A percentile compares a stretch with the other conserved stretches of the same genome.
Conservation (phyloP, 2,329 filamentous ascomycete genomes). For the Aotearoamyces nothofagi region DNA sequence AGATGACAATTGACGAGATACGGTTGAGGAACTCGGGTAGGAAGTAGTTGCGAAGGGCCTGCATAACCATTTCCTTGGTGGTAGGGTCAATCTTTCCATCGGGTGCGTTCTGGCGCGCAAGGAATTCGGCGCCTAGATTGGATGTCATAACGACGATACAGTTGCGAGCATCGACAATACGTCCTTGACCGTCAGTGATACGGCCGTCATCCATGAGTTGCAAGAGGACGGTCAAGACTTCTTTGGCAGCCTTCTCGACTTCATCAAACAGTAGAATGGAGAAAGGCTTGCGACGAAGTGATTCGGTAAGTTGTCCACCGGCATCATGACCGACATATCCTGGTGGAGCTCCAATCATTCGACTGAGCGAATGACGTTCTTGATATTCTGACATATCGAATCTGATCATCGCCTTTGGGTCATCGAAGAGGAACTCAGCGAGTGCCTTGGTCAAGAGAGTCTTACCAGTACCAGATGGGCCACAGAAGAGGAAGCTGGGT, state of each 20-base stretch:
- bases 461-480: conserved; percentile 96
- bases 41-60: conserved; percentile 86
- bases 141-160: conserved; percentile 99
- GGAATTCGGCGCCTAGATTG: conserved; percentile 87
- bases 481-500: conserved; percentile 96
- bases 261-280: conserved; percentile 97
- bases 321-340: conserved; percentile 96
- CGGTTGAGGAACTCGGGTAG: conserved; percentile 97
- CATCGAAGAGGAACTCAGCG: conserved; percentile 96
- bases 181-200: conserved; percentile 94
- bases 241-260: conserved; percentile 96
- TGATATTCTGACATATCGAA: conserved; percentile 99
- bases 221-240: conserved; percentile 90
- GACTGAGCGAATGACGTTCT: conserved; percentile 84
- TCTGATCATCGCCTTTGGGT: conserved; percentile 92
- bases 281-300: conserved; percentile 85
- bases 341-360: conserved; percentile 95
- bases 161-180: conserved; percentile 88
- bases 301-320: conserved; percentile 90
- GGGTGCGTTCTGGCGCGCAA: conserved; percentile 61
- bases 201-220: conserved; percentile 99
- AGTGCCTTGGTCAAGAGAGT: conserved; percentile 93
- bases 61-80: conserved; percentile 82
- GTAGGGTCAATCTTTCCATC: conserved; percentile 77
- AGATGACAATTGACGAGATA: conserved; percentile 92